A percentile compares a stretch with the other conserved stretches of the same genome.
Conservation (phyloP, 2,329 filamentous ascomycete genomes). For the Diplodia sapinea region DNA sequence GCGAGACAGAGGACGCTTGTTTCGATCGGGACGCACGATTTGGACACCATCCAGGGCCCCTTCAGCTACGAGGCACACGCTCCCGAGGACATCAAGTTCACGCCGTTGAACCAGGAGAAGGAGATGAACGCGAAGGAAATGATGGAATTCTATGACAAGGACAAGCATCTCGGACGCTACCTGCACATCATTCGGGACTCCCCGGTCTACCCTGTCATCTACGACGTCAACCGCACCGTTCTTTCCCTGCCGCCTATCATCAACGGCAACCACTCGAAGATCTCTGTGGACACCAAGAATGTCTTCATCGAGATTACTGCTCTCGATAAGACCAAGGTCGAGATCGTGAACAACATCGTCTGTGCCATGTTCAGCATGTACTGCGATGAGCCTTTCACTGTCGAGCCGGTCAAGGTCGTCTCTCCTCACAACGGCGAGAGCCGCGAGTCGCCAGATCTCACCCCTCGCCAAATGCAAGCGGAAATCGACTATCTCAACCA, state of each 20-base stretch:
- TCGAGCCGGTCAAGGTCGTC: conserved; percentile 91
- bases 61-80: conserved; percentile 95
- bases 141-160: conserved; percentile 92
- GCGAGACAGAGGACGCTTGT: conserved; percentile 91
- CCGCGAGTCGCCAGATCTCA: conserved; percentile 79
- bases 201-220: conserved; percentile 93
- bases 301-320: conserved; percentile 97
- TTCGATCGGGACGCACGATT: conserved; percentile 96
- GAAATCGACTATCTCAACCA: conserved; percentile 93
- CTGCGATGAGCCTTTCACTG: conserved; percentile 81
- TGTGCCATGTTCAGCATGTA: conserved; percentile 97
- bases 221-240: conserved; percentile 83
- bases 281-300: conserved; percentile 86
- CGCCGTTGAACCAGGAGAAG: conserved; percentile 87
- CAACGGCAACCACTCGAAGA: conserved; percentile 97
- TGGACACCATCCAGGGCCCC: conserved; percentile 90
- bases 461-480: conserved; percentile 76
- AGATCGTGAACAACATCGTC: conserved; percentile 94
- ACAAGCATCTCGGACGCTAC: conserved; percentile 88
- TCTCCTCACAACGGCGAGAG: conserved; percentile 89
- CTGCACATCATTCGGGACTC: conserved; percentile 94
- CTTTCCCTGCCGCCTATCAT: conserved; percentile 97
- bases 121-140: conserved; percentile 85
- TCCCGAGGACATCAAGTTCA: conserved; percentile 91
- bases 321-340: conserved; percentile 92